Base-by-base conservation (phyloP, 108 stramenopile species). In the Nitzschia putrida region DNA sequence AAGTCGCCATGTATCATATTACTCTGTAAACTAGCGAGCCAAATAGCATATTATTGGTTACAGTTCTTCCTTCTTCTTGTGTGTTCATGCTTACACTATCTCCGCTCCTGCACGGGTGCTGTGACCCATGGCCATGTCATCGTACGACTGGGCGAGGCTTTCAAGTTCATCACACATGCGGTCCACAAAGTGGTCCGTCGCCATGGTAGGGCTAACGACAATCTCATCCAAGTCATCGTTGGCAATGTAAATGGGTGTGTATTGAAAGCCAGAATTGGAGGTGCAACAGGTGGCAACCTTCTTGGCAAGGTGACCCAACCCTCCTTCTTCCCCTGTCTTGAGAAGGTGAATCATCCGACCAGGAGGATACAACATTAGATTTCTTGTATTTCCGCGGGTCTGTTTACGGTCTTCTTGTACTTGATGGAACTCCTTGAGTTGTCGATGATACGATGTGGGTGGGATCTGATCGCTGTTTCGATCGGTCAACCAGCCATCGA, bases 181-280 rank as follows among this genome's bases (percentile, higher is more conserved):
- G 74, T 92, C 88, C 23, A 92, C 88, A 57, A 96, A 94, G 58
- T 96, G 95, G 69, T 96, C 95, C 1, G 90, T 88, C 50, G 85
- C 93, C 81, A 96, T 86, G 24, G 89, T 91, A 37, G 93, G 87
- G 57, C 81, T 85, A 14, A 96, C 88, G 24, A 88, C 85, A 52
- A 96, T 91, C 66, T 93, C 90, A 68, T 89, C 86, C 53, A 96
- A 86, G 58, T 90, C 93, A 55, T 91, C 90, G 63, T 91, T 92
- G 20, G 85, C 71, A 56, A 86, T 85, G 61, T 82, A 86, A 12
- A 90, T 80, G 8, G 95, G 91, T 11, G 88, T 90, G 67, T 96
- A 95, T 49, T 77, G 69, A 25, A 74, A 87, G 16, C 90, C 93
- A 38, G 79, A 73, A 64, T 90, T 91, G 14, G 85, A 83, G 18